These are phyloP conservation scores for Phaseolus lunatus DNA, from an alignment of 306 rosid species.

Conservation along the genomic window DNA sequence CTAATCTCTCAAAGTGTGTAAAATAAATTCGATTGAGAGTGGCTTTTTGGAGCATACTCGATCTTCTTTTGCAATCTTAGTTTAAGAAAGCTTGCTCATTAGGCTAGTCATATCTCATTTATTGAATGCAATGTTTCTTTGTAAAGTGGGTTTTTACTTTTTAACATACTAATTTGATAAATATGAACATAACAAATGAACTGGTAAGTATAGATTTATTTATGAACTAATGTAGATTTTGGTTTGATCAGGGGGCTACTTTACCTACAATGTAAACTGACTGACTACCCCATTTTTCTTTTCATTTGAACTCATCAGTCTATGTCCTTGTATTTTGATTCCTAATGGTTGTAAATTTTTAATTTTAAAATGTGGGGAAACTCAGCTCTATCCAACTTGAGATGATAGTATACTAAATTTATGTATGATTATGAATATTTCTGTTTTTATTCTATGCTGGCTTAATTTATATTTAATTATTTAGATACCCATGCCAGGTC, in stretches of 20 bases:
- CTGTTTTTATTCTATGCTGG: conserved; percentile 23
- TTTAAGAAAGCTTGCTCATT: no score
- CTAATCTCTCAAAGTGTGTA: no score
- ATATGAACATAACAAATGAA: conserved; percentile 12
- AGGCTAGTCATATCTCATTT: conserved; percentile 11
- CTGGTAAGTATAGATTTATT: not conserved
- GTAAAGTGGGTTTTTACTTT: not conserved
- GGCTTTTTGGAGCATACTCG: no score
- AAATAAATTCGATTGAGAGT: no score
- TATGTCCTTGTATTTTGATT: conserved; percentile 8
- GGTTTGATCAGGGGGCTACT: not conserved
- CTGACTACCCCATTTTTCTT: not conserved
- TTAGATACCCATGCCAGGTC: conserved; percentile 57
- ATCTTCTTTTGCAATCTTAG: no score
- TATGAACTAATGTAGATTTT: not conserved
- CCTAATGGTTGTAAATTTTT: not conserved
- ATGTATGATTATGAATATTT: conserved; percentile 22
- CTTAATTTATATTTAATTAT: conserved; percentile 19
- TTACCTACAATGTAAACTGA: not conserved
- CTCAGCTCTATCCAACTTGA: conserved; percentile 9
- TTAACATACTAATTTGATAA: not conserved
- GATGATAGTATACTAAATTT: conserved; percentile 24
- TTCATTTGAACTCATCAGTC: conserved; percentile 14
- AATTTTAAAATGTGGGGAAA: conserved; percentile 35
- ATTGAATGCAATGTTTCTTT: not conserved